These are phyloP conservation scores for Pyrrhoderma noxium DNA, from an alignment of 1,284 basidiomycete genomes.

Conservation along the genomic window DNA sequence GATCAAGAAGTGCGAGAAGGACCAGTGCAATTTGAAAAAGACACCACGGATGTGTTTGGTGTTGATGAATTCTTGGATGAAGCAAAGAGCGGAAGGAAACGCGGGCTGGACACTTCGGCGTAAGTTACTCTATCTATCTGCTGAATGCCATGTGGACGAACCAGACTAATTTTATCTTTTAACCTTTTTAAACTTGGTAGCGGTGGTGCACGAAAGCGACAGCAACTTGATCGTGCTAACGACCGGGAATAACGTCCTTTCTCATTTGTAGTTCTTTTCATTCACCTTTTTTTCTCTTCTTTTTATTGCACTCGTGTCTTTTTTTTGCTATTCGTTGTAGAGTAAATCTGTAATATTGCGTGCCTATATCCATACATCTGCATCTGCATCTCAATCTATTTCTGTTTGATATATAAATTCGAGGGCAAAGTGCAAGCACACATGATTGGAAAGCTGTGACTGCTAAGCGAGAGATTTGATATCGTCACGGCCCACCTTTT, in stretches of 20 bases:
- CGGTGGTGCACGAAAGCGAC: conserved; percentile 25
- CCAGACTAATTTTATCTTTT: not conserved
- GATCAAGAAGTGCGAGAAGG: conserved; percentile 82
- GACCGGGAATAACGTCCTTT: conserved; percentile 14
- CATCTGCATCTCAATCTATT: no score
- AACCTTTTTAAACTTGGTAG: conserved; percentile 17
- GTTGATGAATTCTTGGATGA: conserved; percentile 96
- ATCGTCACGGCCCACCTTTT: no score
- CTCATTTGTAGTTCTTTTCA: not conserved
- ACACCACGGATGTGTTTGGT: conserved; percentile 92
- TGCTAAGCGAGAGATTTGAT: no score
- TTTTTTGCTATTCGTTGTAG: conserved; percentile 2
- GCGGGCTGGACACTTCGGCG: conserved; percentile 74
- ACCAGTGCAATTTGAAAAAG: conserved; percentile 99
- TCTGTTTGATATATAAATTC: no score
- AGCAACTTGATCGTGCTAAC: conserved; percentile 23
- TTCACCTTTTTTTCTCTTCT: no score
- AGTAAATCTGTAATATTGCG: conserved; percentile 6
- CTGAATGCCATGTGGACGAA: not conserved
- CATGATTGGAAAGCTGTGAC: no score
- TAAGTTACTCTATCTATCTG: conserved; percentile 35
- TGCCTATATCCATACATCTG: no score
- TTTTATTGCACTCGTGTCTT: no score
- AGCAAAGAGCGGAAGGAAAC: conserved; percentile 89
- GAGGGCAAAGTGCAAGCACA: no score